Evolutionary conservation across 495 filamentous ascomycete species (phyloP).

Genomic region (Parathielavia hyrcaniae): DNA sequence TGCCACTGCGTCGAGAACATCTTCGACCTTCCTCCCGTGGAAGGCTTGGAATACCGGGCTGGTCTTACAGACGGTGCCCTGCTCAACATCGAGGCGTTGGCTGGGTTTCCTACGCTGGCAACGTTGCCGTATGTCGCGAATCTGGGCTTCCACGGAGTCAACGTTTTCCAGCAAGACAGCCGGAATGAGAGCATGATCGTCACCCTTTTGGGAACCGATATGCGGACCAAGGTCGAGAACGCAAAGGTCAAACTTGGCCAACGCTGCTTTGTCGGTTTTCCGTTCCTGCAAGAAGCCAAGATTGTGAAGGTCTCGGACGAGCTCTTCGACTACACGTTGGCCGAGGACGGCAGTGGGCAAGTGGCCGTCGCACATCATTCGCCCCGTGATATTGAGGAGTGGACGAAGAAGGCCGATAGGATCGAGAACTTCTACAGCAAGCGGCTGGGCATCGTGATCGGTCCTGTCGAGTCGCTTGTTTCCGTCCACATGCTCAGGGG

Average conservation of each 20-base stretch:
- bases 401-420: constrained; percentile 71
- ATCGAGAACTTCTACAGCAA: constrained; percentile 87
- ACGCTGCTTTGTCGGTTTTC: constrained; percentile 87
- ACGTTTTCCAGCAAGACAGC: constrained; percentile 95
- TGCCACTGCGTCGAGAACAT: constrained; percentile 92
- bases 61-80: constrained; percentile 85
- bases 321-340: constrained; percentile 77
- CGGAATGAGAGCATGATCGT: constrained; percentile 96
- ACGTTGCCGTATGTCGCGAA: constrained; percentile 71
- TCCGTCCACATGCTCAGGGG: constrained; percentile 91
- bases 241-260: constrained; percentile 77
- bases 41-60: constrained; percentile 78
- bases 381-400: constrained; percentile 72
- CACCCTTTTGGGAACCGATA: constrained; percentile 68
- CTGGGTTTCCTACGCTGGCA: constrained; percentile 87
- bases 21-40: constrained; percentile 87
- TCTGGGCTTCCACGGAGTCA: constrained; percentile 85
- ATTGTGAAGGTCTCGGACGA: constrained; percentile 87
- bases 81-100: constrained; percentile 70
- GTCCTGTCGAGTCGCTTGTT: constrained; percentile 77
- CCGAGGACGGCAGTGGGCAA: constrained; percentile 52
- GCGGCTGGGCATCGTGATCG: constrained; percentile 80
- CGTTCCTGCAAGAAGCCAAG: constrained; percentile 90
- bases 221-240: constrained; percentile 58
- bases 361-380: constrained; percentile 62